These are phyloP conservation scores for Mycena galopus DNA, from an alignment of 768 basidiomycete species.

Conservation along the genomic window DNA sequence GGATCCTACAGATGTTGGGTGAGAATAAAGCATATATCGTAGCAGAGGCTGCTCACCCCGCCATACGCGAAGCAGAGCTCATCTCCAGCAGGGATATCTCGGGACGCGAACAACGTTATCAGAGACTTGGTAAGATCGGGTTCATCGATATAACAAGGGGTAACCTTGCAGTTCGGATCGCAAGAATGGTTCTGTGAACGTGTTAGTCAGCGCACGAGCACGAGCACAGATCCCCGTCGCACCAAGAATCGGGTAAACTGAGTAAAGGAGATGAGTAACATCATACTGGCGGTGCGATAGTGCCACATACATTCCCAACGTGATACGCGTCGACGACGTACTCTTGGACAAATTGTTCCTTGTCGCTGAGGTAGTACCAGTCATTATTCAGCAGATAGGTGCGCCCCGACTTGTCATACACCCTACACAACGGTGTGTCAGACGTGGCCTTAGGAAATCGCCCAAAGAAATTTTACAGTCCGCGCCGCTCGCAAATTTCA, in stretches of 20 bases:
- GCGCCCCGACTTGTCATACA: conserved; percentile 79
- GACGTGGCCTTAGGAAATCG: conserved; percentile 18
- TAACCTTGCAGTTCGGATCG: conserved; percentile 83
- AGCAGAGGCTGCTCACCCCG: conserved; percentile 49
- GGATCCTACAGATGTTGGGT: conserved; percentile 10
- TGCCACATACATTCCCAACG: conserved; percentile 78
- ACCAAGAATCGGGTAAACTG: conserved; percentile 95
- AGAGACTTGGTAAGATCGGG: conserved; percentile 77
- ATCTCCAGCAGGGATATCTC: conserved; percentile 73
- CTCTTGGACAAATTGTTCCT: conserved; percentile 49
- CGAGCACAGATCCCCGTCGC: conserved; percentile 44
- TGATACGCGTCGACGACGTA: conserved; percentile 91
- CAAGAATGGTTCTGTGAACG: conserved; percentile 87
- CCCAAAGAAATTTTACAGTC: conserved; percentile 61
- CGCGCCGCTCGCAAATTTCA: conserved; percentile 74
- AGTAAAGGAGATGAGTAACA: conserved; percentile 5
- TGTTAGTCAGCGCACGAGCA: not conserved
- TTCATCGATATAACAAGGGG: conserved; percentile 86
- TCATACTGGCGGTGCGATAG: not conserved
- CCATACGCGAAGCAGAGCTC: conserved; percentile 85
- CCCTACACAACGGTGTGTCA: conserved; percentile 54
- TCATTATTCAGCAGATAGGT: conserved; percentile 91
- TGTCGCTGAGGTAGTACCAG: conserved; percentile 70
- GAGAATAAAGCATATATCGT: not conserved
- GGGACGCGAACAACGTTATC: conserved; percentile 73